These are phyloP conservation scores for Pinus albicaulis DNA, from an alignment of 75 land plant species.

Conservation along the genomic window DNA sequence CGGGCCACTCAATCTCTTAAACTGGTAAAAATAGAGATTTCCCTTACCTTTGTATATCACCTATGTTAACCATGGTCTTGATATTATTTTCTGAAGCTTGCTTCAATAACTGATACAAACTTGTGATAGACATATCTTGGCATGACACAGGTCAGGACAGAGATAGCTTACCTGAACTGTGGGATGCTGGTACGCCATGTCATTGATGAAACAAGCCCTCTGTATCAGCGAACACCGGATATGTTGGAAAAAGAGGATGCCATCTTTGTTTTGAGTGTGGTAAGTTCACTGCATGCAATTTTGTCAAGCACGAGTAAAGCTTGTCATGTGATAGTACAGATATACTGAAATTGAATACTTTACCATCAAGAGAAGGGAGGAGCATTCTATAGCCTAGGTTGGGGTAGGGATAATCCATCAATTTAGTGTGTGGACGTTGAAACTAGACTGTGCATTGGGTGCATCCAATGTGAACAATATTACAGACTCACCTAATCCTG, in stretches of 20 bases:
- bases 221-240: conserved; percentile 26
- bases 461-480: too few relatives aligned
- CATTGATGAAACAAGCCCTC: conserved; percentile 43
- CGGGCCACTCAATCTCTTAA: conserved; percentile 35
- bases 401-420: too few relatives aligned
- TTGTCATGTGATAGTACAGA: too few relatives aligned
- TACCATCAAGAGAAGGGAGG: too few relatives aligned
- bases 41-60: background rate
- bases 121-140: conserved; percentile 23
- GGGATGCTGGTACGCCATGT: conserved; percentile 51
- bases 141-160: conserved; percentile 34
- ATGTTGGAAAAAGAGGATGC: conserved; percentile 38
- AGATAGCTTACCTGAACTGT: conserved; percentile 27
- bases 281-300: conserved; percentile 8
- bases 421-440: too few relatives aligned
- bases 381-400: too few relatives aligned
- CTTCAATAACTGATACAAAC: conserved; percentile 8
- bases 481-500: too few relatives aligned
- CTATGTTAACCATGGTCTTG: background rate
- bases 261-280: conserved; percentile 40
- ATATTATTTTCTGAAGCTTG: background rate
- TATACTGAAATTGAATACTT: too few relatives aligned
- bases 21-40: conserved; percentile 20
- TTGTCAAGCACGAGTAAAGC: background rate
- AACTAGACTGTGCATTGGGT: too few relatives aligned